Evolutionary conservation across 768 basidiomycete genomes (phyloP).

Genomic region (Bullera alba): DNA sequence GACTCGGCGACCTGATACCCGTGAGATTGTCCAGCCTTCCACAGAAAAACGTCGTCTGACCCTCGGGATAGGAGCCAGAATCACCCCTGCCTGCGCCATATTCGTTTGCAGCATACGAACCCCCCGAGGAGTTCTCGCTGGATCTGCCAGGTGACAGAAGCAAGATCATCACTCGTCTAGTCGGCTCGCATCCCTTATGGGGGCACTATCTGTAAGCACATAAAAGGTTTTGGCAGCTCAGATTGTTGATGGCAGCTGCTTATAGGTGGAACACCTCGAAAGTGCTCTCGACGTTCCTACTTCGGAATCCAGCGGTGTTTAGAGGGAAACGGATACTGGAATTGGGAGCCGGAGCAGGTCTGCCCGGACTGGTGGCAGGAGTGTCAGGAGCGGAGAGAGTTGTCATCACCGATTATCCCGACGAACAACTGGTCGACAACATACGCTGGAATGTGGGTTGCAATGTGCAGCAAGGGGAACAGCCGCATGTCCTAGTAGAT

Average conservation of each 20-base stretch:
- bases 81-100: constrained; percentile 36
- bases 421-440: constrained; percentile 66
- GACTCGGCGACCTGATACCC: constrained; percentile 35
- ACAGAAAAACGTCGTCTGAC: no score
- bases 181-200: constrained; percentile 43
- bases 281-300: constrained; percentile 26
- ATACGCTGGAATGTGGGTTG: constrained; percentile 59
- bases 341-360: constrained; percentile 85
- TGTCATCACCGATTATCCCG: constrained; percentile 89
- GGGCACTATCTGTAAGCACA: constrained; percentile 38
- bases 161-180: constrained; percentile 30
- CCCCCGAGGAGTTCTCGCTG: constrained; percentile 16
- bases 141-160: constrained; percentile 4
- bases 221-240: background rate
- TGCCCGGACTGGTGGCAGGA: constrained; percentile 71
- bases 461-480: constrained; percentile 48
- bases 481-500: constrained; percentile 36
- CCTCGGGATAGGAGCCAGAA: constrained; percentile 30
- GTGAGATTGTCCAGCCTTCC: constrained; percentile 3
- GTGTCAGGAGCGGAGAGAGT: constrained; percentile 67
- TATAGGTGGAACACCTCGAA: constrained; percentile 37
- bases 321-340: constrained; percentile 60
- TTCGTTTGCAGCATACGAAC: constrained; percentile 32
- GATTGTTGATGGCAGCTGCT: background rate
- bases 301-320: constrained; percentile 35